Base-by-base conservation (phyloP, 495 filamentous ascomycete genomes). In the Chaetomium tenue region DNA sequence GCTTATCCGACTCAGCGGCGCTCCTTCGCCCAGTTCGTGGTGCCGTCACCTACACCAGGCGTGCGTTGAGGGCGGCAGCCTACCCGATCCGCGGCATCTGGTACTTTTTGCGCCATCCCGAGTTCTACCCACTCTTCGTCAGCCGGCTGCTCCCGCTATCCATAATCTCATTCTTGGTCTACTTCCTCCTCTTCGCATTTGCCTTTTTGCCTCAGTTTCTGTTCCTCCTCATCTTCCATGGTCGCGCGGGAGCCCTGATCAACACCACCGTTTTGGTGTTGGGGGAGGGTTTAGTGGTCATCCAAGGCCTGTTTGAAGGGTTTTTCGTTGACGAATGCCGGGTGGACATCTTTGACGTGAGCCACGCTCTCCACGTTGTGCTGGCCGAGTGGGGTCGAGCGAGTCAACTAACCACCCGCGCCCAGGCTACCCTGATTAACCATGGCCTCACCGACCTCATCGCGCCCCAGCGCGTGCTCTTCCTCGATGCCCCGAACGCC, bases 261-360 rank as follows among this genome's bases (percentile, higher is more conserved):
- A 90, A 87, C 37, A 89, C 91, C 7, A 85, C 86, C 0, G 75
- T 96, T 12, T 83, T 97, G 52, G 89, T 94, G 9, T 82, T 97
- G 23, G 89, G 86, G 61, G 94, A 98, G 71, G 88, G 87, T 37
- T 85, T 90, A 4, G 87, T 91, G 0, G 81, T 97, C 47, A 88
- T 93, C 40, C 90, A 88, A 52, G 75, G 90, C 28, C 75, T 97
- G 13, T 88, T 91, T 48, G 90, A 92, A 66, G 86, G 87, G 12
- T 92, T 93, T 69, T 80, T 96, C 56, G 87, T 94, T 16, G 87
- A 93, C 61, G 90, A 92, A 60, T 87, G 87, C 12, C 83, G 96
- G 3, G 83, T 94, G n/a, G 91, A 98, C 71, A 90, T 91, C 8
- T 98, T 98, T 66, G 94, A 98, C 76, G 91, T 88, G 60, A 81